Base-by-base conservation (phyloP, 2,329 filamentous ascomycete species). In the Talaromyces amestolkiae region DNA sequence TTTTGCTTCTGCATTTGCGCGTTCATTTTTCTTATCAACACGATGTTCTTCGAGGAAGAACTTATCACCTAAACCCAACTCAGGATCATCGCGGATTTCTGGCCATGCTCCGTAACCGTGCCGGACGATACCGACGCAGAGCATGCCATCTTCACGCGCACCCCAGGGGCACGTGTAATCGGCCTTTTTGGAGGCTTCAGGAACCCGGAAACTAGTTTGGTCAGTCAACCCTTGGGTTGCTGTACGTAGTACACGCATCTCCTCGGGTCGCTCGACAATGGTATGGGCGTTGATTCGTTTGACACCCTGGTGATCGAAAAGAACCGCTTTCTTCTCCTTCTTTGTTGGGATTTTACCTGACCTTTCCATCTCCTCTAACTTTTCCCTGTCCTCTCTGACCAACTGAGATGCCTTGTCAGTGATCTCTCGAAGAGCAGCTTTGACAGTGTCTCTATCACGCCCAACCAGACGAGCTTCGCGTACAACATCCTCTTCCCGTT, bases 281-380 rank as follows among this genome's bases (percentile, higher is more conserved):
- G 95, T 98, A 78, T 97, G 93, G 0, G 95, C 95, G 74, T 99
- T 99, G 73, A 97, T 87, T 72, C 96, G 93, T 78, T 96, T 96
- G 60, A 97, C 90, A 64, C 93, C 92, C 54, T 91, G 89, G 78
- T 93, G 97, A 75, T 98, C 93, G 72, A 99, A 97, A 53, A 99
- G 82, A 19, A 99, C 92, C 0, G 95, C 95, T 79, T 99, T 99
- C 78, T 92, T 92, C 75, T 99, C 95, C 78, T 99, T 99, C 82
- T 98, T 97, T 0, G 94, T 96, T 63, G 96, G 80, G 2, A 88
- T 85, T 75, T 95, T 96, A 74, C 92, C 92, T 68, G 90, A 82
- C 24, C 83, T 87, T 77, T 95, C 91, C 71, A 89, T 76, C 15
- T 85, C 85, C 66, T 85, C 84, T 63, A 89, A 80, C 66, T 86